Base-by-base conservation (phyloP, 2,329 filamentous ascomycete species). In the Trichoderma harzianum region DNA sequence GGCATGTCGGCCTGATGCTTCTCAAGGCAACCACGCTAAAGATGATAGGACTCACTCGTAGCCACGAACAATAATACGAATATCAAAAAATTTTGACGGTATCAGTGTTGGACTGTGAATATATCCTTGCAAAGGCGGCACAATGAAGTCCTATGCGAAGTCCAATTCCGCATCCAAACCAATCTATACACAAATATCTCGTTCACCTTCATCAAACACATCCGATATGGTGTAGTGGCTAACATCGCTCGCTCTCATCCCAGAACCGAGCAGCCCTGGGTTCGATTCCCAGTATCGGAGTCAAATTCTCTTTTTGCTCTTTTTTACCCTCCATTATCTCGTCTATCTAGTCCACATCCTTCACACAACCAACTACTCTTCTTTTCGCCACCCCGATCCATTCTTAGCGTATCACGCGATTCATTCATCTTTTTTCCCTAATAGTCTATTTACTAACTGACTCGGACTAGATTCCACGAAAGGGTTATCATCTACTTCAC, bases 211-310 rank as follows among this genome's bases (percentile, higher is more conserved):
- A 68, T 8, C 16, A 68, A 60, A 5, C 12, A 21, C 21, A 75
- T 79, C 78, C 78, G 78, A 76, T 78, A 79, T 79, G 78, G 78
- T 79, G 78, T 79, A 79, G 78, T 79, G 78, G 78, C 78, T 79
- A 79, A 79, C 78, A 79, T 79, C 78, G 78, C 78, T 79, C 78
- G 78, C 72, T 73, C 72, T 73, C 72, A 73, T 24, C 11, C 0
- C 16, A 57, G 47, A 7, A 4, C 72, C 72, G 72, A 73, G 72
- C 72, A 73, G 72, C 72, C 72, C 72, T 69, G 72, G 72, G 72
- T 73, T 73, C 72, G 72, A 73, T 73, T 73, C 72, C 72, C 72
- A 69, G 72, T 73, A 73, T 73, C 72, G 72, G 72, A 73, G 72
- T 34, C 3, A 14, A 39, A 34, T 7, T 34, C 5, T n/a, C 2